Base-by-base conservation (phyloP, 495 filamentous ascomycete species). In the Durotheca rogersii region DNA sequence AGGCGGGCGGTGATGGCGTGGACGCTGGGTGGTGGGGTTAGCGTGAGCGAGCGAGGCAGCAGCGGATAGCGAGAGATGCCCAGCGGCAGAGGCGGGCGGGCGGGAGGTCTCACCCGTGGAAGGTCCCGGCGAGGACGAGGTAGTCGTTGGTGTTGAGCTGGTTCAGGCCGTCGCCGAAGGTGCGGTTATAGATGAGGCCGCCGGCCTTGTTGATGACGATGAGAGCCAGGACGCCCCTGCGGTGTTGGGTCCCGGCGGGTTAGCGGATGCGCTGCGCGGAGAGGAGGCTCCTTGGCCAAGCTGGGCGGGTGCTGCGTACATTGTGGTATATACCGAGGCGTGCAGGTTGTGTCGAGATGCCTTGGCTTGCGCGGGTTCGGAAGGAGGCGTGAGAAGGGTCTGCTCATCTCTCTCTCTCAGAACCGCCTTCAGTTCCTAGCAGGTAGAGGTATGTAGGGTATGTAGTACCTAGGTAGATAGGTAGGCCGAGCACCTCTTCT, bases 131-230 rank as follows among this genome's bases (percentile, higher is more conserved):
- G n/a, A 98, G 85, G 45, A 97, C 90, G 3, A 98, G 86, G 65
- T 89, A 89, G 74, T 97, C 94, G 62, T 98, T 98, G 42, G 87
- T 89, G 39, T 80, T 87, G 58, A 97, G 81, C 64, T 92, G 91
- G 69, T 84, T 86, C 53, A 97, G 76, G 18, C 82, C 78, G 37
- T 82, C 80, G 60, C 89, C 82, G 73, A 97, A 97, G 58, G 90
- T 87, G 41, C 89, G 87, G 71, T 95, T 89, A 74, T 95, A 98
- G 68, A 97, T 87, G 48, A 98, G 78, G 50, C 93, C 93, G 32
- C 93, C 93, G 39, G 93, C 90, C 76, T 97, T 97, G 76, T 96
- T 96, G 74, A 98, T 95, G 58, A 98, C 88, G 55, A 97, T 87
- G 47, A 98, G 83, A 41, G 89, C 84, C 72, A 92, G 90, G 63